Evolutionary conservation across 371 early-diverging fungal genomes (phyloP), one percentile per base, ranked within the genome.

Genomic region (Apophysomyces sp.): DNA sequence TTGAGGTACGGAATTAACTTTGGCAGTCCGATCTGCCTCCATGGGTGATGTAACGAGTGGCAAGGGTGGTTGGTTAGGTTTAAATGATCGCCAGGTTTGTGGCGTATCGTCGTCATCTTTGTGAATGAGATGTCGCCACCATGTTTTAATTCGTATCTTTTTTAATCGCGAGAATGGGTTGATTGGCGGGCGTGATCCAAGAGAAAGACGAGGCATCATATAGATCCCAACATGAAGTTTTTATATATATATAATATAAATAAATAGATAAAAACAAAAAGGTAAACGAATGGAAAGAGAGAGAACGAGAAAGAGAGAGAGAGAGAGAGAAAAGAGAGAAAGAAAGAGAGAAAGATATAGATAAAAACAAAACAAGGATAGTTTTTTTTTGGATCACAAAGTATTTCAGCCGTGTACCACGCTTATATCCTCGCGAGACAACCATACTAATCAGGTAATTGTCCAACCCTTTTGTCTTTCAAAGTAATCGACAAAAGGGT

Each of bases 381-480:
- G 37, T 44, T 44, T 44, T 44, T 44, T 44, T 44, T 44, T 16
- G 16, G 49, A 44, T 21, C 49, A 44, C 21, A 44, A n/a, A 44
- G 21, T 21, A 44, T 44, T 44, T 44, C 49, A 44, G 49, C 49
- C 49, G 49, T 44, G 49, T 44, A 44, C 49, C 49, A 44, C 49
- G 49, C 24, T 44, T 44, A 44, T 44, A 44, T n/a, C 16, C 49
- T 44, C 49, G 49, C 49, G 49, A 44, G 49, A 4, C 21, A 44
- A 21, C 16, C 49, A 18, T 44, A 44, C 49, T 21, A 44, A 44
- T 21, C 49, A 44, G 49, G 49, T 9, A 44, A 44, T 44, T 21
- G 21, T 44, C 49, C 49, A 44, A 44, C 49, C 34, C 49, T 44
- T 44, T 44, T 44, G 49, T 44, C 49, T 44, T 44, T 44, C 49